Percentiles rank a stretch among this genome's conserved stretches.
Evolutionary conservation across 495 filamentous ascomycete genomes (phyloP).

Genomic region (Penicillium canariense): DNA sequence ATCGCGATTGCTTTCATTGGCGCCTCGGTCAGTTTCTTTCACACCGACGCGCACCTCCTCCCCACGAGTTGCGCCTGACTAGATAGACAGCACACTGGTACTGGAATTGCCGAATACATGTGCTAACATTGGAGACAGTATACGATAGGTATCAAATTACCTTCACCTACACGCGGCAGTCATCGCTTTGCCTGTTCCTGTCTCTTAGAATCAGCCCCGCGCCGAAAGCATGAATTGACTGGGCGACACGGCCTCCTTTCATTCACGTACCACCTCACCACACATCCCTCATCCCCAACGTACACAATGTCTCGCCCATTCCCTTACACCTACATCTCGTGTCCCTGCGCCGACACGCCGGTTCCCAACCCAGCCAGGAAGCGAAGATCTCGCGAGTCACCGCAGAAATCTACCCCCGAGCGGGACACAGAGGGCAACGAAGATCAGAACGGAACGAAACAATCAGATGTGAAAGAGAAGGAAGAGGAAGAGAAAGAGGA

Average conservation of each 20-base stretch:
- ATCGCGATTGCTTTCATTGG: neutral
- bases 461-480: constrained; percentile 1
- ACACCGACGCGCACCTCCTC: neutral
- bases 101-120: neutral
- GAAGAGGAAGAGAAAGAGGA: constrained; percentile 68
- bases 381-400: constrained; percentile 40
- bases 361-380: constrained; percentile 38
- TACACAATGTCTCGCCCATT: constrained; percentile 66
- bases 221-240: constrained; percentile 25
- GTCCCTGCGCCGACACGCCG: constrained; percentile 73
- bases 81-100: neutral
- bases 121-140: neutral
- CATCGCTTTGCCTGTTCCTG: neutral
- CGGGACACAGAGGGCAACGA: constrained; percentile 27
- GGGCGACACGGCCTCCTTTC: neutral
- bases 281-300: neutral
- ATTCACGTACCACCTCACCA: neutral
- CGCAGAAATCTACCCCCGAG: constrained; percentile 40
- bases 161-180: neutral
- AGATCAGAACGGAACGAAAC: constrained; percentile 20
- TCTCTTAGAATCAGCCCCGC: neutral
- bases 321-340: constrained; percentile 90
- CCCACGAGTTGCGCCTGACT: constrained; percentile 6
- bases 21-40: constrained; percentile 7
- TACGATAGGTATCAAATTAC: neutral